Percentiles rank a stretch among this genome's conserved stretches.
These are phyloP conservation scores for Straminergon stramineum DNA, from an alignment of 225 moss, liverwort and hornwort species.

Conservation along the genomic window DNA sequence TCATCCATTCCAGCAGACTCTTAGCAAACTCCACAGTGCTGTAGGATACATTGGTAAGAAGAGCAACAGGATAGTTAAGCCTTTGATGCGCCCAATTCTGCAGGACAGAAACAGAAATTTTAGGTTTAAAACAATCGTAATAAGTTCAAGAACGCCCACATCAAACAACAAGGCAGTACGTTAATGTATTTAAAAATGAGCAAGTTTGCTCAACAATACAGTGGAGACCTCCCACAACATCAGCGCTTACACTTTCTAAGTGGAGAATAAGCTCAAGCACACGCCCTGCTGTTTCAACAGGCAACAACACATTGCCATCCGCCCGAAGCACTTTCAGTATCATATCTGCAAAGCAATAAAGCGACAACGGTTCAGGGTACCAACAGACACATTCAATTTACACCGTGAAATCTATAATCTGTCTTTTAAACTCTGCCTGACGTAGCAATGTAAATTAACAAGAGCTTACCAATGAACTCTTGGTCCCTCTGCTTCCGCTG, in stretches of 20 bases:
- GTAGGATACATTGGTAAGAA: constrained; percentile 87
- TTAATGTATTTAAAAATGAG: background rate
- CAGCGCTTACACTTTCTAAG: constrained; percentile 66
- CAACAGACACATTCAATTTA: background rate
- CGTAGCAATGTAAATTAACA: background rate
- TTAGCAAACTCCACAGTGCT: constrained; percentile 99
- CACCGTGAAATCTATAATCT: background rate
- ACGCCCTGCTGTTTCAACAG: constrained; percentile 95
- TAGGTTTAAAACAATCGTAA: background rate
- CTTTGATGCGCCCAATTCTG: constrained; percentile 90
- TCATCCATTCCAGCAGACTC: constrained; percentile 98
- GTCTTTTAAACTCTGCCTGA: background rate
- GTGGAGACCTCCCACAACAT: background rate
- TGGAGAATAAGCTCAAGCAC: constrained; percentile 95
- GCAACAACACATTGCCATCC: constrained; percentile 87
- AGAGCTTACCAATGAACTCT: constrained; percentile 62
- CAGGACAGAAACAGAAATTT: background rate
- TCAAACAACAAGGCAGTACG: background rate
- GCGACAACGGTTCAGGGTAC: background rate
- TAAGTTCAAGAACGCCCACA: background rate
- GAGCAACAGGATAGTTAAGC: constrained; percentile 83
- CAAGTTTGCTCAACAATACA: background rate
- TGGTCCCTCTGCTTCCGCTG: constrained; percentile 86
- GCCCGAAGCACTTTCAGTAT: constrained; percentile 66
- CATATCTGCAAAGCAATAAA: constrained; percentile 49